Conservation (phyloP, 257 asterid species). For the Fraxinus americana region DNA sequence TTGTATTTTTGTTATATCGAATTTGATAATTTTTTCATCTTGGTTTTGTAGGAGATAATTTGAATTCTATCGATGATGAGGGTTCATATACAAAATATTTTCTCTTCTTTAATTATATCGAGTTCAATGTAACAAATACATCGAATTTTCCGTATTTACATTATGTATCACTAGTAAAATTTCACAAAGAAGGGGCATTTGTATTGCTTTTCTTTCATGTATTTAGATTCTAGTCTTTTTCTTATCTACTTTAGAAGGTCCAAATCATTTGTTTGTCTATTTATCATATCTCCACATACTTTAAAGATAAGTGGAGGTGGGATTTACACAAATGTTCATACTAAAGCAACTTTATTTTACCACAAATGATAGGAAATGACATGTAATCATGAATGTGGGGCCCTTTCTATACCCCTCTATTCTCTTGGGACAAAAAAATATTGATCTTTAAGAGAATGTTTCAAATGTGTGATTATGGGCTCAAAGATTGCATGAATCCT, state of each 20-base stretch:
- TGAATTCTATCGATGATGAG: too few species aligned
- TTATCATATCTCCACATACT: constrained; percentile 25
- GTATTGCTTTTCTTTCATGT: background rate
- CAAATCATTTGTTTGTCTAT: constrained; percentile 47
- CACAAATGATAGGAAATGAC: constrained; percentile 48
- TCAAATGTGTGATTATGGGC: constrained; percentile 33
- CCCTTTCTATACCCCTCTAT: constrained; percentile 30
- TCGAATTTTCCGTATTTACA: too few species aligned
- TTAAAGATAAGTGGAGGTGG: constrained; percentile 40
- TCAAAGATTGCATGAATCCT: constrained; percentile 31
- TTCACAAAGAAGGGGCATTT: background rate
- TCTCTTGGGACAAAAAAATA: constrained; percentile 15
- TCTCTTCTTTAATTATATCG: too few species aligned
- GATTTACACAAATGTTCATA: constrained; percentile 32
- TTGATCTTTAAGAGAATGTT: constrained; percentile 5
- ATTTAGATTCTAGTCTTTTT: constrained; percentile 31
- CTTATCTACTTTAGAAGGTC: constrained; percentile 47
- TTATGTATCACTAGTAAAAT: background rate
- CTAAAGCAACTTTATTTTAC: constrained; percentile 53
- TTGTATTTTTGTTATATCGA: too few species aligned
- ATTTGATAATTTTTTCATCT: too few species aligned
- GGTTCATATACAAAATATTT: too few species aligned
- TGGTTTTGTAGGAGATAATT: too few species aligned
- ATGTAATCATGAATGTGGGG: constrained; percentile 52
- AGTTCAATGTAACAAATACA: background rate